Evolutionary conservation across 1,284 basidiomycete species (phyloP), one percentile per base, ranked within the genome.

Genomic region (Ceratobasidium sp.): DNA sequence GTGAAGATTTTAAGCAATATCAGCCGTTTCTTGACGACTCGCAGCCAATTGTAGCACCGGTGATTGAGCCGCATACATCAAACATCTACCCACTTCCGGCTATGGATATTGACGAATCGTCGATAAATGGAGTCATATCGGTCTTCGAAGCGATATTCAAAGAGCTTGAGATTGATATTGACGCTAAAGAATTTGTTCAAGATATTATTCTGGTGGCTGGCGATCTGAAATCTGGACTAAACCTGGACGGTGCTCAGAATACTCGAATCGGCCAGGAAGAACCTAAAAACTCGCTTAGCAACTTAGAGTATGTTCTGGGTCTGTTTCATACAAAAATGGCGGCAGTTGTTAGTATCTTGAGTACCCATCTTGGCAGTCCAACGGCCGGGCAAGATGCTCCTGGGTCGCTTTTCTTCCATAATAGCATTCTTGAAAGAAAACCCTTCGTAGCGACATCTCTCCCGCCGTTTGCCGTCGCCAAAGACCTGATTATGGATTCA

Each of bases 301-400:
- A 49, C 28, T 33, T 73, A 8, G 56, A 31, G 4, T 49, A n/a
- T 23, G n/a, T 73, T 5, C n/a, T 83, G 0, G 85, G 85, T 0
- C 78, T 86, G 2, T 86, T 86, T 77, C 85, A 86, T 76, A 80
- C 80, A 23, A 83, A 85, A 76, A 84, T 86, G 61, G 82, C 84
- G 0, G 82, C 82, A 8, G 79, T 81, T 1, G 80, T 82, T 60
- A 83, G 83, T 0, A 42, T 83, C 5, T 66, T 86, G 3, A 71
- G 81, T 8, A 82, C 80, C 0, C 84, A 85, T 68, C 84, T 78
- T 77, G 83, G 84, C 5, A 81, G 80, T 51, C 77, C 82, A 1
- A 75, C 82, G 26, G 67, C 80, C 23, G 82, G 82, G 11, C 63
- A 79, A 3, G 80, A 80, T 6, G 82, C 84, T 75, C 84, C 85